Conservation (phyloP, 768 basidiomycete species). For the Suillus luteus region DNA sequence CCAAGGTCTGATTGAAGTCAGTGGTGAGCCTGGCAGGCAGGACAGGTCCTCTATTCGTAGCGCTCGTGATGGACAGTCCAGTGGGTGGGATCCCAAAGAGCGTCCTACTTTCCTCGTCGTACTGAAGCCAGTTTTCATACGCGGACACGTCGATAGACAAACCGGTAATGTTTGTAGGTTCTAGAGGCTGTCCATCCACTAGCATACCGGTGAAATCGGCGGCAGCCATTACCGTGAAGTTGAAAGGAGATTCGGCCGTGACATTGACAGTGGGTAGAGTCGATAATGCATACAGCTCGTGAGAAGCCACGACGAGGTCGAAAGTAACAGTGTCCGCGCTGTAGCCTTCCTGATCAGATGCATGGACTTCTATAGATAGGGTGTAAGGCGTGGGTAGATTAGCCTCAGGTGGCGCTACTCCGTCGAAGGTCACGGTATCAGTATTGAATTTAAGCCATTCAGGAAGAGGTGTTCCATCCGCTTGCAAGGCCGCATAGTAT, state of each 20-base stretch:
- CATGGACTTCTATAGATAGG: conserved; percentile 60
- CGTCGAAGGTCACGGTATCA: conserved; percentile 70
- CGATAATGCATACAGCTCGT: conserved; percentile 58
- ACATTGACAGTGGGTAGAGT: conserved; percentile 70
- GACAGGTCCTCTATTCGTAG: conserved; percentile 34
- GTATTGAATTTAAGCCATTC: conserved; percentile 75
- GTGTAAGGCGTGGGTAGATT: conserved; percentile 40
- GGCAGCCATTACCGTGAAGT: conserved; percentile 51
- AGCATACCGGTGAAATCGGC: conserved; percentile 64
- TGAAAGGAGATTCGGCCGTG: conserved; percentile 57
- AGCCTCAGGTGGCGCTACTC: conserved; percentile 62
- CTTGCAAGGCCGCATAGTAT: conserved; percentile 64
- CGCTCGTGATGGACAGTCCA: conserved; percentile 31
- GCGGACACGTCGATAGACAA: conserved; percentile 61
- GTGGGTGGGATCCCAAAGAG: conserved; percentile 67
- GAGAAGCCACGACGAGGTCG: conserved; percentile 62
- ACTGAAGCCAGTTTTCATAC: conserved; percentile 59
- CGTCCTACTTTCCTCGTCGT: conserved; percentile 54
- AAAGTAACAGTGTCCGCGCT: conserved; percentile 62
- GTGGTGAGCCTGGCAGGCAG: conserved; percentile 68
- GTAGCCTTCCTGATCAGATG: conserved; percentile 74
- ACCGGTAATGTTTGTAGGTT: conserved; percentile 55
- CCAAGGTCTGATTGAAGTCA: conserved; percentile 65
- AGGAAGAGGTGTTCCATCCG: conserved; percentile 72
- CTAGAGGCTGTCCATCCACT: conserved; percentile 61